Percentiles rank a stretch among this genome's conserved stretches.
Evolutionary conservation across 2,329 filamentous ascomycete species (phyloP).

Genomic region (Phialophora chinensis): DNA sequence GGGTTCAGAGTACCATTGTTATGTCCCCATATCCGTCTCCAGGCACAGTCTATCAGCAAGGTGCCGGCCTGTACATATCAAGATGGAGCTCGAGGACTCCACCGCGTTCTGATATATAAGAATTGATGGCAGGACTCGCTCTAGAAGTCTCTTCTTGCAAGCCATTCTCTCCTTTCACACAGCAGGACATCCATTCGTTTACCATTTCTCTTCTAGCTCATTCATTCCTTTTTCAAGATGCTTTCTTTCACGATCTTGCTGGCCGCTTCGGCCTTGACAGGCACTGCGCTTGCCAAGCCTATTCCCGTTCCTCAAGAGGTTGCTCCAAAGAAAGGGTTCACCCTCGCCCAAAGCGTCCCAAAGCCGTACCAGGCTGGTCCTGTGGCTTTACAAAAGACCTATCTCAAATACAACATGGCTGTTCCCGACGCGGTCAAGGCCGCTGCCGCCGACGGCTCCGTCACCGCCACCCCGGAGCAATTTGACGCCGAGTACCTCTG

Average conservation of each 20-base stretch:
- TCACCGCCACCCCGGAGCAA: slow-evolving; percentile 52
- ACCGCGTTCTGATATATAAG: slow-evolving; percentile 30
- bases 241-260: slow-evolving; percentile 34
- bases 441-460: slow-evolving; percentile 34
- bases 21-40: slow-evolving; percentile 5
- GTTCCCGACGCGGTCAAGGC: slow-evolving; percentile 34
- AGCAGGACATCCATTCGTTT: slow-evolving; percentile 25
- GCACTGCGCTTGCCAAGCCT: slow-evolving; percentile 31
- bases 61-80: background rate
- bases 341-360: slow-evolving; percentile 34
- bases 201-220: slow-evolving; percentile 9
- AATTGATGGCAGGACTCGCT: slow-evolving; percentile 7
- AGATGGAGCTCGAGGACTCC: background rate
- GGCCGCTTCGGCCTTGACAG: slow-evolving; percentile 31
- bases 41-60: slow-evolving; percentile 11
- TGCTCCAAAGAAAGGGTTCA: slow-evolving; percentile 35
- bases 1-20: slow-evolving; percentile 26
- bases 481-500: slow-evolving; percentile 65
- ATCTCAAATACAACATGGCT: slow-evolving; percentile 36
- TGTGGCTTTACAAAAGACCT: slow-evolving; percentile 34
- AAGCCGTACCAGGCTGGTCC: slow-evolving; percentile 36
- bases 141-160: slow-evolving; percentile 20
- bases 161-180: slow-evolving; percentile 28
- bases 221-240: slow-evolving; percentile 28
- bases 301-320: slow-evolving; percentile 22